A percentile compares a stretch with the other conserved stretches of the same genome.
Conservation (phyloP, 306 rosid species). For the Adenanthera pavonina region DNA sequence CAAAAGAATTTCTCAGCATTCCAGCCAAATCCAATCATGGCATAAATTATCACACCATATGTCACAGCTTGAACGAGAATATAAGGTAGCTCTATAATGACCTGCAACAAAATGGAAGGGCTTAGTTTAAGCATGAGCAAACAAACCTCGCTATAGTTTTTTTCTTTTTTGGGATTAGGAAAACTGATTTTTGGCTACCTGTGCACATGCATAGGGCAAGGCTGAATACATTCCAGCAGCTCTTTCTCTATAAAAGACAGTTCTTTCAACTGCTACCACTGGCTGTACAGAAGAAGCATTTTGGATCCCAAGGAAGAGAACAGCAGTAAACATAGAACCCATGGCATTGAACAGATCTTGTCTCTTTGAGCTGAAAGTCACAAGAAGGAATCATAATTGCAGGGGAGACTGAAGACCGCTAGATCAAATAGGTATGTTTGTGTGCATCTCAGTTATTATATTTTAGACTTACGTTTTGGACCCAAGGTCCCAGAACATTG, state of each 20-base stretch:
- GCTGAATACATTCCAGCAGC: constrained; percentile 91
- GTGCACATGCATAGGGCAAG: constrained; percentile 73
- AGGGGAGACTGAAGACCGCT: neutral
- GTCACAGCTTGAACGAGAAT: constrained; percentile 57
- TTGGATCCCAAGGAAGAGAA: constrained; percentile 69
- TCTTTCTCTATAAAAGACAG: constrained; percentile 81
- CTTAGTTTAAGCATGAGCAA: constrained; percentile 7
- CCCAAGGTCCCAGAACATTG: constrained; percentile 70
- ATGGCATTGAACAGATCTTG: constrained; percentile 68
- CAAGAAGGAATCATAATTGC: constrained; percentile 26
- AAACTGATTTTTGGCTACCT: constrained; percentile 43
- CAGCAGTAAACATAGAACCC: constrained; percentile 74
- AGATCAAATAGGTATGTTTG: neutral
- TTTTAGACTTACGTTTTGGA: constrained; percentile 54
- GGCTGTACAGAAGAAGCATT: constrained; percentile 73
- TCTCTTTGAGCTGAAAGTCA: constrained; percentile 48
- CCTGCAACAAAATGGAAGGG: constrained; percentile 46
- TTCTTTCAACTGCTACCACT: constrained; percentile 77
- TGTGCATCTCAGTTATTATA: too few relatives aligned
- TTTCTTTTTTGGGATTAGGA: too few relatives aligned
- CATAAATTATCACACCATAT: constrained; percentile 66
- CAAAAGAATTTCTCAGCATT: constrained; percentile 61
- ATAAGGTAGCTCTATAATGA: constrained; percentile 74
- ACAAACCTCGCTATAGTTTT: neutral
- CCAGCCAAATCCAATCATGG: constrained; percentile 88